Base-by-base conservation (phyloP, 148 eudicot species). In the Heliamphora exappendiculata region DNA sequence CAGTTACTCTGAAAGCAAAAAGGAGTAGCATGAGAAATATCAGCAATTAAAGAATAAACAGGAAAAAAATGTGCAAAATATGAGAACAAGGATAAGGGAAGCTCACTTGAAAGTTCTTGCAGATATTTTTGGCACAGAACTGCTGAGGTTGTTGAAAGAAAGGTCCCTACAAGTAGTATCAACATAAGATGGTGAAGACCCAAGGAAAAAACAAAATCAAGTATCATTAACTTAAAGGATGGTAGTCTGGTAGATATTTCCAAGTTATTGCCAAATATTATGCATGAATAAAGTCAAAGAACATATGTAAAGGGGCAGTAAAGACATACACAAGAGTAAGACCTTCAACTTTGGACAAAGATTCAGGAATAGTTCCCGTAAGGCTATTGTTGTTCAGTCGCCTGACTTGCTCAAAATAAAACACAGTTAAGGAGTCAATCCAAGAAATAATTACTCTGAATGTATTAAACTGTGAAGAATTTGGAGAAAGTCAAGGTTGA, bases 381-480 rank as follows among this genome's bases (percentile, higher is more conserved):
- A 94, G 91, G 84, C 93, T 94, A 76, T 94, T 94, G 90, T 91
- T 94, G 84, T 88, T 94, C 14, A 94, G 78, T 77, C 93, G 90
- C 89, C 98, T 94, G 91, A 68, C 71, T 82, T 81, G 80, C 82
- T 81, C 81, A 78, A 76, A 82, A 63, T 75, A n/a, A 53, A 14
- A 41, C 76, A 78, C 19, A 36, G 76, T 53, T 42, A 41, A 26
- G 55, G 44, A 76, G 33, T 67, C 75, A 72, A 76, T 26, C 31
- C 31, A 39, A 42, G 47, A 45, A 45, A 29, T 13, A 17, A 31
- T 7, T 20, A 17, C 28, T 44, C 41, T n/a, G 0, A 72, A 54
- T 13, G 10, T 17, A 34, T 17, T 29, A 34, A 55, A 73, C 17
- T 59, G 76, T 16, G 17, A 36, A 58, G 29, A 1, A 31, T 17